Conservation (phyloP, 371 early-diverging fungal genomes). For the Actinomortierella wolfii region DNA sequence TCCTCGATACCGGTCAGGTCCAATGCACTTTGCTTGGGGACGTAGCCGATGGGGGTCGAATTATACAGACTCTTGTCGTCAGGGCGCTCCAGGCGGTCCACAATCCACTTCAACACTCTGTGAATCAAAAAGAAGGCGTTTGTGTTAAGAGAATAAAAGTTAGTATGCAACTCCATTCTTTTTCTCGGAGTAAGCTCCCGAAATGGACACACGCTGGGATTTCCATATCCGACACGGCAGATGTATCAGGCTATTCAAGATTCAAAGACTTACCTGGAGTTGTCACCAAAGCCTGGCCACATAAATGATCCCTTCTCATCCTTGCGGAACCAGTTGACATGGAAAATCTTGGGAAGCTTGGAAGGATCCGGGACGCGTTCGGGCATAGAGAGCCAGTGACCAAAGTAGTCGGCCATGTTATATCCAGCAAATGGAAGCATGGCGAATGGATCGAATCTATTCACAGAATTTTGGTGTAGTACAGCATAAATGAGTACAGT, state of each 20-base stretch:
- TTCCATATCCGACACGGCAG: too few relatives aligned
- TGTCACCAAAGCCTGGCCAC: slow-evolving; percentile 54
- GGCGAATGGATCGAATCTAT: slow-evolving; percentile 50
- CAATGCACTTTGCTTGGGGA: slow-evolving; percentile 43
- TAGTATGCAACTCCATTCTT: too few relatives aligned
- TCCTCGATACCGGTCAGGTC: slow-evolving; percentile 47
- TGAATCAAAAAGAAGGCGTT: slow-evolving; percentile 1
- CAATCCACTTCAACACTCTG: slow-evolving; percentile 54
- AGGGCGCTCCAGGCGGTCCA: slow-evolving; percentile 46
- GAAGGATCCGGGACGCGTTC: slow-evolving; percentile 39
- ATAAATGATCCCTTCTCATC: slow-evolving; percentile 44
- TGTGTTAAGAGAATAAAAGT: too few relatives aligned
- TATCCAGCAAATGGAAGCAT: slow-evolving; percentile 55
- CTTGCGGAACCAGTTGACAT: slow-evolving; percentile 55
- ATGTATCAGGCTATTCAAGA: too few relatives aligned
- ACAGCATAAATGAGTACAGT: not conserved
- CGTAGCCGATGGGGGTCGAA: slow-evolving; percentile 51
- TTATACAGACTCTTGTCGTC: slow-evolving; percentile 35
- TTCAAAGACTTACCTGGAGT: slow-evolving; percentile 25
- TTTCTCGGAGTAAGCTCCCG: too few relatives aligned
- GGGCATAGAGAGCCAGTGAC: slow-evolving; percentile 49
- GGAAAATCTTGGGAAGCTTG: slow-evolving; percentile 50
- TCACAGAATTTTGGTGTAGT: not conserved
- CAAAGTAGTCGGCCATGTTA: slow-evolving; percentile 53
- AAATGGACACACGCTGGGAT: too few relatives aligned